Percentiles rank a stretch among this genome's conserved stretches.
phyloP scores from a whole-genome alignment of 2,329 filamentous ascomycete species.

The Xylariaceae sp. region DNA sequence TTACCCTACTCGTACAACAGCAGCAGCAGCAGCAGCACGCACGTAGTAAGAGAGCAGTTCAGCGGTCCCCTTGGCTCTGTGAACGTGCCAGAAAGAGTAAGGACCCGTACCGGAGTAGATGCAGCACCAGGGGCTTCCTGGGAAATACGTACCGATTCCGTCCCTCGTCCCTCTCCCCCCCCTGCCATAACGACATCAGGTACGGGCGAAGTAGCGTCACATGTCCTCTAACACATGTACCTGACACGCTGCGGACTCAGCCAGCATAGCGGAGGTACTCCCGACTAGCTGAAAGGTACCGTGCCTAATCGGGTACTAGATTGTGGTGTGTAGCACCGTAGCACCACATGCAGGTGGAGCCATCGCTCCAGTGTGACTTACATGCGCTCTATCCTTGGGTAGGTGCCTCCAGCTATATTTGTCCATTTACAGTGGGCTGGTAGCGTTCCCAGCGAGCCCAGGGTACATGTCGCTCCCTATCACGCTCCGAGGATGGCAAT shows the following conservation, averaged over 20 bases:
- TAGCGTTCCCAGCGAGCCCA: background rate
- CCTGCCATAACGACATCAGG: background rate
- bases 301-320: background rate
- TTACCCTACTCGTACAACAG: no score
- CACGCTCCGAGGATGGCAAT: background rate
- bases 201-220: background rate
- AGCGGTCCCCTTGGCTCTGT: conserved; percentile 21
- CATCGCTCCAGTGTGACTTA: background rate
- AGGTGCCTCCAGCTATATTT: background rate
- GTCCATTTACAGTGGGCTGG: background rate
- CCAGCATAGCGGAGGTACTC: background rate
- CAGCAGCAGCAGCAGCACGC: background rate
- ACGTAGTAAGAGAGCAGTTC: conserved; percentile 20
- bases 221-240: background rate
- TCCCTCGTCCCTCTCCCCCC: no score
- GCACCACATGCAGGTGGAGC: background rate
- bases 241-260: conserved; percentile 5
- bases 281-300: background rate
- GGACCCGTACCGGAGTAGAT: conserved; percentile 14
- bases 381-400: background rate
- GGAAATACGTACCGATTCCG: background rate
- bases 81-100: conserved; percentile 18
- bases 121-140: conserved; percentile 12
- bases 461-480: background rate
- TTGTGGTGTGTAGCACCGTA: background rate